Base-by-base conservation (phyloP, 306 rosid genomes). In the Cucumis melo region DNA sequence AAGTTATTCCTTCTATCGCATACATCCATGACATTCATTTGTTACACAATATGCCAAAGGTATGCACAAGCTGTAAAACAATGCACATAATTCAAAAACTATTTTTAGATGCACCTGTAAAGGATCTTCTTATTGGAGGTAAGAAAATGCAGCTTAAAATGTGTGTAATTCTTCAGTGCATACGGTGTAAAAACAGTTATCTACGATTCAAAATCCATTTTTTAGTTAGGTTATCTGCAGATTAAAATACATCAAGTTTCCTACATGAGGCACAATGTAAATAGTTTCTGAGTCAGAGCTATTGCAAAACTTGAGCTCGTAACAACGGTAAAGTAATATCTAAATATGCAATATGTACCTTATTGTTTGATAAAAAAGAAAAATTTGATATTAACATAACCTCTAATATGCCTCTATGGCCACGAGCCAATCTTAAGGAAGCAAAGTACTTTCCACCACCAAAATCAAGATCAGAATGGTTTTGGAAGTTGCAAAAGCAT, bases 381-480 rank as follows among this genome's bases (percentile, higher is more conserved):
- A 76, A 61, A 13, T 36, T 17, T 39, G 34, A 57, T 14, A 19
- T 12, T 29, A 56, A 73, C 70, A 80, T 79, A 79, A 85, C 98
- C 98, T 94, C 96, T 80, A 94, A 87, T 44, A 86, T 59, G 79
- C 98, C 96, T 79, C 86, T 83, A 80, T 81, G 82, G 76, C 96
- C 97, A 20, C 96, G 94, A 84, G 84, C 89, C 85, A 94, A 80
- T 84, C 98, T 89, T 82, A 94, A 87, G 80, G 88, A 82, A 73
- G 97, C 91, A 38, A 67, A 86, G 83, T 84, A 81, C 1, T 81
- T 84, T 76, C 94, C 97, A 60, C 94, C 91, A 64, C 80, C 89
- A 51, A 94, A 91, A 80, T 88, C 96, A 85, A 94, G 89, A 81
- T 84, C 88, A n/a, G n/a, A n/a, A n/a, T n/a, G n/a, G n/a, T n/a